Conservation (phyloP, 805 yeast genomes). For the Candida ficus region DNA sequence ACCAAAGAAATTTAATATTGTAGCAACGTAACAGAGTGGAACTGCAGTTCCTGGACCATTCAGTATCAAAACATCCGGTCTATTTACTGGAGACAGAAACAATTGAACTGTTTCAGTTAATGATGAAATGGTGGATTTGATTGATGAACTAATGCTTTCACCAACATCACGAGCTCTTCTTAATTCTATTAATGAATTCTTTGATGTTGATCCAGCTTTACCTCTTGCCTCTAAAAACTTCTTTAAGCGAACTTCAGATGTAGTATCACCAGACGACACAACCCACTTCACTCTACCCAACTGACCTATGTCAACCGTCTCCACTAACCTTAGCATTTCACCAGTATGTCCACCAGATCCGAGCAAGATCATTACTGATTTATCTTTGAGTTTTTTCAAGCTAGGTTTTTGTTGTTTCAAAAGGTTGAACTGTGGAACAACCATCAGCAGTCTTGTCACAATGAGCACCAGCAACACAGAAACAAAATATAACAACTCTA, state of each 20-base stretch:
- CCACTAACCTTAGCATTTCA: conserved; percentile 76
- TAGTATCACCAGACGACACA: conserved; percentile 44
- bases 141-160: conserved; percentile 43
- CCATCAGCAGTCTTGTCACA: conserved; percentile 9
- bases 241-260: conserved; percentile 35
- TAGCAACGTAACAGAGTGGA: conserved; percentile 57
- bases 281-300: conserved; percentile 27
- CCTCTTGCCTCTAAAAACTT: conserved; percentile 13
- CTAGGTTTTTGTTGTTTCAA: conserved; percentile 1
- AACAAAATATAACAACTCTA: neutral
- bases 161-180: conserved; percentile 61
- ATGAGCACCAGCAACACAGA: neutral
- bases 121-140: conserved; percentile 34
- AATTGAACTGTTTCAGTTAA: conserved; percentile 7
- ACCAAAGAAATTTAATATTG: conserved; percentile 44
- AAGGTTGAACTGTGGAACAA: conserved; percentile 14
- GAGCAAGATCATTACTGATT: conserved; percentile 35
- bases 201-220: too few species aligned
- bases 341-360: conserved; percentile 99
- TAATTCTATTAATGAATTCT: conserved; percentile 26
- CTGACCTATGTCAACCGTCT: conserved; percentile 24
- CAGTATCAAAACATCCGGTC: conserved; percentile 43
- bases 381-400: conserved; percentile 6
- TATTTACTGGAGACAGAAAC: conserved; percentile 5
- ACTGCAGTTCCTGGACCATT: conserved; percentile 87